Conservation (phyloP, 2,329 filamentous ascomycete genomes). For the Coniochaeta pulveracea region DNA sequence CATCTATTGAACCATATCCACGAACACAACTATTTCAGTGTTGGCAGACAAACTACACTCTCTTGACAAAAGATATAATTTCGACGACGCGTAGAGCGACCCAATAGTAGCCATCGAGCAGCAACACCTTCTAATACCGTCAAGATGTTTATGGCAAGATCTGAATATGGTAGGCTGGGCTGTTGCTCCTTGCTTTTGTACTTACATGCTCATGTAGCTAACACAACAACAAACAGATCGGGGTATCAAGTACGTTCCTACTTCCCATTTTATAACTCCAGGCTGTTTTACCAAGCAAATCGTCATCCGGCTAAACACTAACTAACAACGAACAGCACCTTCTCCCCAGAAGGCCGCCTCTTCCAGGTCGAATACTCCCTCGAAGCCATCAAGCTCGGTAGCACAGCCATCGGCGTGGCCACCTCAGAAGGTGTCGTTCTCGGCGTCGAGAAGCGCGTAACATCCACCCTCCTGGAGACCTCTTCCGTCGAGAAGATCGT, state of each 20-base stretch:
- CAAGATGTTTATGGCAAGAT: constrained; percentile 99
- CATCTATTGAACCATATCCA: too few species aligned
- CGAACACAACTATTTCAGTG: too few species aligned
- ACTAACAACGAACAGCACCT: constrained; percentile 55
- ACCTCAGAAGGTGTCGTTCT: constrained; percentile 92
- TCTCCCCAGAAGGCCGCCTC: constrained; percentile 97
- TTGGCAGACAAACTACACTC: too few species aligned
- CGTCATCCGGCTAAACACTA: constrained; percentile 12
- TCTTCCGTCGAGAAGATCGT: constrained; percentile 99
- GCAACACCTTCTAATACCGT: constrained; percentile 25
- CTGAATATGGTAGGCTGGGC: constrained; percentile 85
- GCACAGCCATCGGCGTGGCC: constrained; percentile 94
- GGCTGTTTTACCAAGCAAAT: constrained; percentile 6
- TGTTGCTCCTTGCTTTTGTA: too few species aligned
- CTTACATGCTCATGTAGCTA: constrained; percentile 16
- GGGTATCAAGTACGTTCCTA: constrained; percentile 75
- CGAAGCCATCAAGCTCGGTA: constrained; percentile 98
- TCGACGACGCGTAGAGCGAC: too few species aligned
- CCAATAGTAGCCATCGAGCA: too few species aligned
- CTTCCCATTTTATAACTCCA: background rate
- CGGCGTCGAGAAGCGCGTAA: constrained; percentile 97
- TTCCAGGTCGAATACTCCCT: constrained; percentile 99
- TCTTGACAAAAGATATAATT: too few species aligned
- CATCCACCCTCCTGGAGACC: constrained; percentile 91
- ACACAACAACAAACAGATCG: constrained; percentile 56